Evolutionary conservation across 2,329 filamentous ascomycete genomes (phyloP).

Genomic region (Diplodia scrobiculata): DNA sequence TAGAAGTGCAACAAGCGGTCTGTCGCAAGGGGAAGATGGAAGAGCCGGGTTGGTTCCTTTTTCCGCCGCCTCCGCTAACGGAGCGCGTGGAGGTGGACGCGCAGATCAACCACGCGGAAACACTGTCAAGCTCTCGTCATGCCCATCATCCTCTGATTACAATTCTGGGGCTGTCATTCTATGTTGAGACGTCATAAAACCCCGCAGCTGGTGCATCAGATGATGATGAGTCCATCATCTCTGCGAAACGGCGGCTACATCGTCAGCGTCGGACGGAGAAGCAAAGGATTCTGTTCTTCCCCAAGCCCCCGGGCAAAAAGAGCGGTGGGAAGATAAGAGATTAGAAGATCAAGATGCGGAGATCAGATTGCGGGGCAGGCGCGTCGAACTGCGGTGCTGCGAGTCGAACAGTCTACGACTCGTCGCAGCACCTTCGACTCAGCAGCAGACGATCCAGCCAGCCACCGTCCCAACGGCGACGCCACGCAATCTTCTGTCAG

Average conservation of each 20-base stretch:
- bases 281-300: too few species aligned
- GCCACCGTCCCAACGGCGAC: not conserved
- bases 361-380: not conserved
- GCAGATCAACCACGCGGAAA: not conserved
- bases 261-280: not conserved
- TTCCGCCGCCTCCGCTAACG: not conserved
- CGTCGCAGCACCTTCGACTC: not conserved
- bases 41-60: not conserved
- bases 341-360: conserved; percentile 1
- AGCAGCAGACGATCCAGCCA: not conserved
- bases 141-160: not conserved
- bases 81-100: not conserved
- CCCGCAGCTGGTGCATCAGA: not conserved
- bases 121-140: not conserved
- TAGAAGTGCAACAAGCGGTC: conserved; percentile 2
- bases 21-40: not conserved
- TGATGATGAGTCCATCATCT: not conserved
- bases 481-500: not conserved
- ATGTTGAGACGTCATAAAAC: not conserved
- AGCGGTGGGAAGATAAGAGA: not conserved
- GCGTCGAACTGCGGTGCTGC: not conserved
- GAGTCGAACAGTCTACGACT: too few species aligned
- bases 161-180: not conserved
- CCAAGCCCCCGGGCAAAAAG: not conserved
- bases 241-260: not conserved